phyloP scores from a whole-genome alignment of 2,329 filamentous ascomycete species.

The Fusarium praegraminearum region DNA sequence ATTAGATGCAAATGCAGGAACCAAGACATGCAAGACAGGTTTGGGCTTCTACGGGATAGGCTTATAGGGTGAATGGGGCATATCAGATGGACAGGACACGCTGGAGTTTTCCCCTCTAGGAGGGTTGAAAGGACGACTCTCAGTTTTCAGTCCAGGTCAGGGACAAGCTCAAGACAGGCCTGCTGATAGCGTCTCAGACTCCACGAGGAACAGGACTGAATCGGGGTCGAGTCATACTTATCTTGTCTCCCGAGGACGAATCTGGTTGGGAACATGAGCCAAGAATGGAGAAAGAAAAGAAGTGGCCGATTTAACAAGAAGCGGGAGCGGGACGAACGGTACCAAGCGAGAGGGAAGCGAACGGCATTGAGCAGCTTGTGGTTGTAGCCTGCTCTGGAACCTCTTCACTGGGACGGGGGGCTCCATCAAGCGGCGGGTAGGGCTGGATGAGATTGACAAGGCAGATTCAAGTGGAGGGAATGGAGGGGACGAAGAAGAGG shows the following conservation, averaged over 20 bases:
- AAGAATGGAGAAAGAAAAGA: conserved; percentile 23
- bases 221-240: conserved; percentile 45
- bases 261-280: conserved; percentile 9
- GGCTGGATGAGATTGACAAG: conserved; percentile 32
- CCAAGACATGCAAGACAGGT: conserved; percentile 33
- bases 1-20: conserved; percentile 33
- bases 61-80: conserved; percentile 32
- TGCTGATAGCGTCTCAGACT: conserved; percentile 59
- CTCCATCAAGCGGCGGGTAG: conserved; percentile 30
- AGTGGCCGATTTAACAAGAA: conserved; percentile 22
- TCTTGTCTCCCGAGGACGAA: conserved; percentile 26
- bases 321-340: conserved; percentile 47
- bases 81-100: conserved; percentile 46
- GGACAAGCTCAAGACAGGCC: conserved; percentile 47
- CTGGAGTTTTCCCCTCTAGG: conserved; percentile 32
- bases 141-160: conserved; percentile 33
- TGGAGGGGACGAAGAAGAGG: background rate
- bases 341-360: conserved; percentile 36
- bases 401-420: conserved; percentile 1
- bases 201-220: conserved; percentile 47
- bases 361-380: conserved; percentile 17
- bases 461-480: conserved; percentile 17
- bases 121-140: conserved; percentile 43
- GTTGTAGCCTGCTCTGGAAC: conserved; percentile 13
- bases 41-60: conserved; percentile 37